Base-by-base conservation (phyloP, 768 basidiomycete species). In the Termitomyces sp. region DNA sequence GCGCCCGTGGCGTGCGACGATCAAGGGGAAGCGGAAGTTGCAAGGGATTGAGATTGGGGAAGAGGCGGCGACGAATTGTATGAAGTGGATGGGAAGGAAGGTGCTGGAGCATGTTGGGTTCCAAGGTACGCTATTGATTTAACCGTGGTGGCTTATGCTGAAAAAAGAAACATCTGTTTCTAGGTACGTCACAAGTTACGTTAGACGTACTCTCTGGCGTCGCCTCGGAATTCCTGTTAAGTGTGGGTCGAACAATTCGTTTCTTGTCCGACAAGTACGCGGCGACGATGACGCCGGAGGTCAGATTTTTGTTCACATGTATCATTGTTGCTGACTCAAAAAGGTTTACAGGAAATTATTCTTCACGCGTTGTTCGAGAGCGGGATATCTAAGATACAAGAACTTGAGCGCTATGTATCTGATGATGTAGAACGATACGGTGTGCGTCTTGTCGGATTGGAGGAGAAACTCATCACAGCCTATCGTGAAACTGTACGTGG, bases 291-390 rank as follows among this genome's bases (percentile, higher is more conserved):
- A 84, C 87, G 1, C 67, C 92, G 0, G 94, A 97, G 83, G 94
- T 95, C 55, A 56, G 80, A 65, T 25, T 45, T 21, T 48, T 8
- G 25, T n/a, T 28, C 16, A 3, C 10, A 27, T 40, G n/a, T 27
- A 7, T 14, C 21, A 21, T 41, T 25, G 16, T 35, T 49, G 46
- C 54, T 21, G 57, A 63, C 46, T 55, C 42, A 54, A 40, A 57
- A 25, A 25, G 17, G 17, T 11, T 37, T 34, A n/a, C 57, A 96
- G 93, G 93, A 96, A 85, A 95, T 97, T 34, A 85, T 96, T 37
- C 79, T 94, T 2, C 93, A 96, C 68, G 89, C 92, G 0, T 74
- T 98, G 17, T 91, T 94, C 61, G 93, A 97, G 72, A 91, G 89
- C 58, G 95, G 95, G 5, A 84, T 82, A 7, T 83, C 91, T 0